Base-by-base conservation (phyloP, 306 rosid species). In the Ammopiptanthus mongolicus region DNA sequence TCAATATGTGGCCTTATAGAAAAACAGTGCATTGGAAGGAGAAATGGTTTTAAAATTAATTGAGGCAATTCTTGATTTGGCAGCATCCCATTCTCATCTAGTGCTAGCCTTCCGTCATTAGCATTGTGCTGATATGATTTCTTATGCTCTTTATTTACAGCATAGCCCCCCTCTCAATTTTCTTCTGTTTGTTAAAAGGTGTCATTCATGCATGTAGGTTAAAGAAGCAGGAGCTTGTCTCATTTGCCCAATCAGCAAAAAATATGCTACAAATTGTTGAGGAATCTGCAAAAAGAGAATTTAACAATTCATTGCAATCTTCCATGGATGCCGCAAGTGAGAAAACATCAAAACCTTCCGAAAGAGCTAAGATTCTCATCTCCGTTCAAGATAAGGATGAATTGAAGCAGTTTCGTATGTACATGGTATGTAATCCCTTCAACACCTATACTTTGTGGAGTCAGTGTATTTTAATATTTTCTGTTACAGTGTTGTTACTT, bases 351-450 rank as follows among this genome's bases (percentile, higher is more conserved):
- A 80, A 89, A 66, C 86, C 82, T 66, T 18, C 68, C 70, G 92
- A 88, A 62, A 84, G 99, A 76, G 78, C 69, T 39, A 90, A 92
- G 83, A 85, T 95, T 58, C 80, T 95, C 71, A 81, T 95, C 79
- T 87, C 92, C 57, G 61, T 95, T 33, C 97, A 91, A 59, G 96
- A 85, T 74, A 92, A 87, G 86, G 89, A 85, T 37, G 97, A 80
- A 37, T 62, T 13, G 9, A 92, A 87, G 84, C 97, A 90, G 62
- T 78, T 87, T 84, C 96, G 97, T 17, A 57, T 95, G 63, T 95
- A 73, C 77, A 72, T 65, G 93, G 99, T 95, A 88, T 85, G 65
- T 75, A 51, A 60, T 48, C 76, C 39, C 15, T 58, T 76, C 37
- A 3, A 60, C 62, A 37, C 67, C 48, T 11, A 42, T 11, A 50